Evolutionary conservation across 1,284 basidiomycete species (phyloP).

Genomic region (Ustilago esculenta): DNA sequence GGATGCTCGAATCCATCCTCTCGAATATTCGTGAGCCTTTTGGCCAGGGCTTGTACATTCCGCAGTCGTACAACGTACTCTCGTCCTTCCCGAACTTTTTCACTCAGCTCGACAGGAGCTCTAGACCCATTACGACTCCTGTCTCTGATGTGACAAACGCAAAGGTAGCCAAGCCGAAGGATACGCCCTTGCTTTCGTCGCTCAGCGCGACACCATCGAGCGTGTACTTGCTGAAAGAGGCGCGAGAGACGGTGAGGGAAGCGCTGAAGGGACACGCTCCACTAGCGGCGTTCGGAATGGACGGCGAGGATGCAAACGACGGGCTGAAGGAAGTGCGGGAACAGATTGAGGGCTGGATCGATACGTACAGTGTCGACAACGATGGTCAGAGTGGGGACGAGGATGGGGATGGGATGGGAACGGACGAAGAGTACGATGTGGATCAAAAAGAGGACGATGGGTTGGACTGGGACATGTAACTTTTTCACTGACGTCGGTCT

Average conservation of each 20-base stretch:
- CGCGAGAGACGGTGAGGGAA: conserved; percentile 36
- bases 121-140: conserved; percentile 10
- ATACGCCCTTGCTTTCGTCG: conserved; percentile 46
- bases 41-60: conserved; percentile 39
- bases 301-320: conserved; percentile 47
- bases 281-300: conserved; percentile 49
- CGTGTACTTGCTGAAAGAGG: conserved; percentile 32
- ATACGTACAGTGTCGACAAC: conserved; percentile 49
- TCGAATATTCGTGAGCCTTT: conserved; percentile 26
- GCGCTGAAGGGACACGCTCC: conserved; percentile 52
- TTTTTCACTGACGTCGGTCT: no score
- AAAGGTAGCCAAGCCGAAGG: conserved; percentile 11
- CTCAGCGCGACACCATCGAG: conserved; percentile 48
- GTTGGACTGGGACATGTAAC: conserved; percentile 40
- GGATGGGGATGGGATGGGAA: conserved; percentile 46
- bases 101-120: conserved; percentile 19
- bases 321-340: conserved; percentile 58
- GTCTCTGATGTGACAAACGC: neutral
- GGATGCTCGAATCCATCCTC: conserved; percentile 41
- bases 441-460: conserved; percentile 40
- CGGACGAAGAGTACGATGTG: conserved; percentile 56
- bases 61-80: conserved; percentile 49
- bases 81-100: conserved; percentile 53
- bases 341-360: conserved; percentile 52
- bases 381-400: conserved; percentile 23